phyloP scores from a whole-genome alignment of 2,329 filamentous ascomycete species.

The Neopestalotiopsis clavispora region DNA sequence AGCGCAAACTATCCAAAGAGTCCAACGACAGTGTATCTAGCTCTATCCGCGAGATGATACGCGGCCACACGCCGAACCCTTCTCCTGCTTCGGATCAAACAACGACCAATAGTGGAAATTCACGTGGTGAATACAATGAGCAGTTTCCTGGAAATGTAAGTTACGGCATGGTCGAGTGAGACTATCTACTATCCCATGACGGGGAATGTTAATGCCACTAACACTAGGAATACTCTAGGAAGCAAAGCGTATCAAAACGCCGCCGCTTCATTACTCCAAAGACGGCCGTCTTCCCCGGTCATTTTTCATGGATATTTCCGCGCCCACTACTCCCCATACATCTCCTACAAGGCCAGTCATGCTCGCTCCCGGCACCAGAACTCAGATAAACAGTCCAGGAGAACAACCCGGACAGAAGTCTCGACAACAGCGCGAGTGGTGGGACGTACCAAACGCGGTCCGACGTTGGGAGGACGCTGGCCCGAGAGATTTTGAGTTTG shows the following conservation, averaged over 20 bases:
- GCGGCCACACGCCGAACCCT: conserved; percentile 39
- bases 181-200: not conserved
- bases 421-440: conserved; percentile 32
- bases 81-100: conserved; percentile 29
- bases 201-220: not conserved
- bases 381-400: not conserved
- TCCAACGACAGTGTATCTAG: conserved; percentile 46
- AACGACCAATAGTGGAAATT: not conserved
- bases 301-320: conserved; percentile 48
- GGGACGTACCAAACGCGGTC: conserved; percentile 32
- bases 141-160: conserved; percentile 41
- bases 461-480: conserved; percentile 31
- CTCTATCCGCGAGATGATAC: conserved; percentile 45
- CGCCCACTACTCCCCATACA: conserved; percentile 19
- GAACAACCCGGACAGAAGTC: not conserved
- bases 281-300: conserved; percentile 42
- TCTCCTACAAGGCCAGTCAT: conserved; percentile 23
- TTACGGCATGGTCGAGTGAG: not conserved
- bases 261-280: conserved; percentile 43
- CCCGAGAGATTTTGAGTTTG: conserved; percentile 47
- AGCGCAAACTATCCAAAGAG: conserved; percentile 42
- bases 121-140: conserved; percentile 18
- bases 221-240: conserved; percentile 40
- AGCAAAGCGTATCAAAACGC: conserved; percentile 53
- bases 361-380: not conserved